A percentile compares a stretch with the other conserved stretches of the same genome.
phyloP scores from a whole-genome alignment of 352 stramenopile genomes.

The Pythium scleroteichum region DNA sequence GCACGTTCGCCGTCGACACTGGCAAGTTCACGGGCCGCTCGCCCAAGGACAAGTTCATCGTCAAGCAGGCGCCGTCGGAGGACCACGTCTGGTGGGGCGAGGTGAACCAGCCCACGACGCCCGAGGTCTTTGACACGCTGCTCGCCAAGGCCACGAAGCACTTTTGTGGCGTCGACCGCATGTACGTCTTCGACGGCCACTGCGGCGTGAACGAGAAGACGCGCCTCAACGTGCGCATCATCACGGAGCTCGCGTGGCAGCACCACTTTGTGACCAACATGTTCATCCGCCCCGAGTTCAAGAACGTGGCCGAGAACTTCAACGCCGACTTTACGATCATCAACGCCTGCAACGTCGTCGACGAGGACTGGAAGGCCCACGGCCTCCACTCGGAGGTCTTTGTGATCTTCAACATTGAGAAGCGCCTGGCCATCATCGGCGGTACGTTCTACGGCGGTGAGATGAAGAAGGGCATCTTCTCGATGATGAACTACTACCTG shows the following conservation, averaged over 20 bases:
- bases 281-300: constrained; percentile 66
- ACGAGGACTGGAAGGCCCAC: constrained; percentile 59
- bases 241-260: constrained; percentile 63
- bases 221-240: constrained; percentile 55
- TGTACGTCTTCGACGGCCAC: constrained; percentile 68
- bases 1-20: constrained; percentile 64
- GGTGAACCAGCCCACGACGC: constrained; percentile 58
- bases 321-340: constrained; percentile 65
- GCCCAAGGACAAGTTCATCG: constrained; percentile 69
- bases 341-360: constrained; percentile 61
- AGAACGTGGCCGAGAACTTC: constrained; percentile 47
- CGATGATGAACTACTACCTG: constrained; percentile 73
- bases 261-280: constrained; percentile 76
- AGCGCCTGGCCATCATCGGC: constrained; percentile 56
- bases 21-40: constrained; percentile 66
- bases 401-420: constrained; percentile 74
- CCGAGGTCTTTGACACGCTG: constrained; percentile 51
- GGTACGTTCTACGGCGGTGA: constrained; percentile 68
- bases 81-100: constrained; percentile 55
- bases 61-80: constrained; percentile 48
- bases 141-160: constrained; percentile 52
- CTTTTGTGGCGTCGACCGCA: constrained; percentile 48
- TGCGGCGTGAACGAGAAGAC: constrained; percentile 64
- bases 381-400: constrained; percentile 60
- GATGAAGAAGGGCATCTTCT: constrained; percentile 79